Evolutionary conservation across 257 asterid species (phyloP), one percentile per base, ranked within the genome.

Genomic region (Primulina huaijiensis): DNA sequence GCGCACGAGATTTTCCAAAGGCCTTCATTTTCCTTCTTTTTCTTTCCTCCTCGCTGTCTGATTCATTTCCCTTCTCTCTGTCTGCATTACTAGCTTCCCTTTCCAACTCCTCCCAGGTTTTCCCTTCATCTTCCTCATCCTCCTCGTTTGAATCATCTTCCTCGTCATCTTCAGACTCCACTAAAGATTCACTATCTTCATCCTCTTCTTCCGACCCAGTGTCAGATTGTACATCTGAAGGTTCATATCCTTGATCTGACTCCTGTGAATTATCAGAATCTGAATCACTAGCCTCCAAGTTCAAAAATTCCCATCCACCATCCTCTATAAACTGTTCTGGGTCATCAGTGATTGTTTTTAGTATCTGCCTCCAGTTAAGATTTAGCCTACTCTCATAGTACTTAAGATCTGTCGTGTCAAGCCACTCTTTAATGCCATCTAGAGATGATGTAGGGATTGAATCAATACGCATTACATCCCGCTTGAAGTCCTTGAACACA

Each of bases 231-330:
- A 75, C 87, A 30, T 87, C 96, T 0, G 96, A 84, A 7, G 95
- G 95, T 79, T 67, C 88, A 37, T 85, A 89, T 7, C 87, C 96
- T 68, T 79, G 83, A 74, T 89, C 96, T 0, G 96, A 89, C 40
- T 82, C 89, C 31, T 65, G 81, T 7, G 95, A 82, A 67, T 79
- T 56, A 16, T 87, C 90, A 8, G 90, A 82, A 23, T 87, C 96
- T 14, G 95, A 85, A 65, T 89, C 95, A 0, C 84, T 78, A 0
- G 71, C 96, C 72, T 89, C 96, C 84, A 87, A 29, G 77, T 89
- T 89, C 88, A 89, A 71, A 71, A 87, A 89, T 38, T 89, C 96
- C 96, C 96, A 89, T 3, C 96, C 96, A 34, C 95, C 95, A 34
- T 82, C 80, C n/a, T 85, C 88, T 14, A 89, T 72, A 64, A 89